Base-by-base conservation (phyloP, 108 stramenopile genomes). In the Stephanodiscus minutulus region DNA sequence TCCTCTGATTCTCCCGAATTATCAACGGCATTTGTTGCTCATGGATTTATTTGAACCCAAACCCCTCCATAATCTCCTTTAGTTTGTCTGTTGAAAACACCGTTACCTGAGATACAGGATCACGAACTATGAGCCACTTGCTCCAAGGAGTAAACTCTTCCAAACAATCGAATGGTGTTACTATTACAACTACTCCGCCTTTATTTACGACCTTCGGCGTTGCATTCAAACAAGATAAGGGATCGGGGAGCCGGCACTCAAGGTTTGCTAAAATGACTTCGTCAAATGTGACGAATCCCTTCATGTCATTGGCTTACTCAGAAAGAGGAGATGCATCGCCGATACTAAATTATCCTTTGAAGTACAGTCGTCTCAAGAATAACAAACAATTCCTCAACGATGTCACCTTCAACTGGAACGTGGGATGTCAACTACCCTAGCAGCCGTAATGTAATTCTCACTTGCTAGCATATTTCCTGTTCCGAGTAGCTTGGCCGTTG, bases 111-210 rank as follows among this genome's bases (percentile, higher is more conserved):
- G 89, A 77, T 7, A 86, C 88, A 18, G 87, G 86, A 74, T 93
- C 89, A 43, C 82, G 71, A 43, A 86, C 91, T 17, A 89, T 89
- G 1, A 96, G 82, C 95, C 97, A 96, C 66, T 84, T 82, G 69
- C 78, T 69, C 21, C 82, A 84, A 10, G 90, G 87, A 17, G 97
- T 98, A 85, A 95, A 96, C 56, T 96, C 95, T 24, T 84, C 76
- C 61, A 96, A 68, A 96, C 97, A 98, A 27, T 87, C 87, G 66
- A 96, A 96, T 13, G 96, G 96, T 7, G 96, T 95, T 0, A 91
- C 82, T 73, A 96, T 77, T 20, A 97, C 92, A 35, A 97, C 92
- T 28, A 93, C 84, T 4, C 97, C 97, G 35, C 93, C 96, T 57
- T 85, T 85, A 53, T 91, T 92, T 33, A 97, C 87, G 50, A 93